phyloP scores from a whole-genome alignment of 352 stramenopile species.

The Labyrinthula sp. region DNA sequence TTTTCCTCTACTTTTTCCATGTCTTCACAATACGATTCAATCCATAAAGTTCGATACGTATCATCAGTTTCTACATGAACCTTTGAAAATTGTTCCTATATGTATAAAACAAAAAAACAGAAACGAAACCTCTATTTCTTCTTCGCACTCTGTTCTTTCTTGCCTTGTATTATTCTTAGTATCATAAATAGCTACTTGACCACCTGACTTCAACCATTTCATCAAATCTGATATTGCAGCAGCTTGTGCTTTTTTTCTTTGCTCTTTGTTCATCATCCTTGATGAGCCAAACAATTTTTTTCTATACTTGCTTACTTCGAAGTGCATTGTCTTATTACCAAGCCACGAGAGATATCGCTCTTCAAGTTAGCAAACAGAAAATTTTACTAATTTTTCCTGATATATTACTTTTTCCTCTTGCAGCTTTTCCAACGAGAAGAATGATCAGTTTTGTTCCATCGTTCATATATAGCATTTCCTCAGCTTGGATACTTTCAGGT shows the following conservation, averaged over 20 bases:
- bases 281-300: conserved; percentile 55
- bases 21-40: conserved; percentile 41
- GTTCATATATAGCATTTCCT: conserved; percentile 24
- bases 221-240: conserved; percentile 52
- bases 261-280: conserved; percentile 46
- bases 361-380: too few species aligned
- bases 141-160: conserved; percentile 31
- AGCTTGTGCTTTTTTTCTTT: conserved; percentile 58
- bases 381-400: conserved; percentile 62
- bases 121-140: conserved; percentile 36
- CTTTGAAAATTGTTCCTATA: conserved; percentile 29
- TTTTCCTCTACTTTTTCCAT: conserved; percentile 21
- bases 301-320: conserved; percentile 60
- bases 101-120: too few species aligned
- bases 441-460: conserved; percentile 49
- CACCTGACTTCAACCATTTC: conserved; percentile 48
- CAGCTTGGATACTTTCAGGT: too few species aligned
- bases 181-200: conserved; percentile 65
- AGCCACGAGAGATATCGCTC: conserved; percentile 67
- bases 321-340: conserved; percentile 56
- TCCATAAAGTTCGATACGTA: conserved; percentile 10
- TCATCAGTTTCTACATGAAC: conserved; percentile 15
- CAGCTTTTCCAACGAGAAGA: conserved; percentile 63
- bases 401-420: conserved; percentile 67
- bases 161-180: conserved; percentile 62